Evolutionary conservation across 176 grass and related monocot species (phyloP).

Genomic region (Zizania latifolia): DNA sequence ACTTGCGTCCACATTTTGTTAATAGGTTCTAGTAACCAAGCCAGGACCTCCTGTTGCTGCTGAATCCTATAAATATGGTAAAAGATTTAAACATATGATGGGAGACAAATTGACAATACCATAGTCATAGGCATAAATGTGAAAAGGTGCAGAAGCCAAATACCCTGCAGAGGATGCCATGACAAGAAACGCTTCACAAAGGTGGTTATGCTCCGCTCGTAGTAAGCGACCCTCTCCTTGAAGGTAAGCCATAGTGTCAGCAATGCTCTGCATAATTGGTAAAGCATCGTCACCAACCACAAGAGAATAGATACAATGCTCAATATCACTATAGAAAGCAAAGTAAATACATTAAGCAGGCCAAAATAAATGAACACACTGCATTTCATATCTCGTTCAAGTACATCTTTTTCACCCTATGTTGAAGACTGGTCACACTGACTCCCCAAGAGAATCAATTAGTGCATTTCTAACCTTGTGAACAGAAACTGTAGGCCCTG

Average conservation of each 20-base stretch:
- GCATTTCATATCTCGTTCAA: slow-evolving; percentile 12
- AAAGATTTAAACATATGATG: slow-evolving; percentile 23
- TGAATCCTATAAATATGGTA: slow-evolving; percentile 56
- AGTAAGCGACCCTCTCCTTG: slow-evolving; percentile 81
- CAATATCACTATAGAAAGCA: not conserved
- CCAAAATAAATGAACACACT: slow-evolving; percentile 19
- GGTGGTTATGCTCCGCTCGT: slow-evolving; percentile 90
- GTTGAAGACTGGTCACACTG: not conserved
- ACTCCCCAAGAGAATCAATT: not conserved
- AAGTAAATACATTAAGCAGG: slow-evolving; percentile 6
- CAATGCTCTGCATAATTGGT: slow-evolving; percentile 60
- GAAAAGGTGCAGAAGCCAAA: slow-evolving; percentile 19
- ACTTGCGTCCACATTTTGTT: slow-evolving; percentile 81
- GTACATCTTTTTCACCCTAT: not conserved
- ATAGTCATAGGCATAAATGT: not conserved
- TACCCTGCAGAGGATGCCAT: slow-evolving; percentile 95
- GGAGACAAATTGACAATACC: slow-evolving; percentile 10
- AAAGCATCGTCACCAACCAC: slow-evolving; percentile 20
- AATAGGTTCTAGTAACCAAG: slow-evolving; percentile 89
- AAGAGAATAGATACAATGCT: not conserved
- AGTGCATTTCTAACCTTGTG: not conserved
- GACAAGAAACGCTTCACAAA: slow-evolving; percentile 97
- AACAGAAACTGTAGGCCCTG: not conserved
- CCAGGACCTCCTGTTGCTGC: slow-evolving; percentile 94
- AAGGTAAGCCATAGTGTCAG: slow-evolving; percentile 92